Percentiles rank a stretch among this genome's conserved stretches.
phyloP scores from a whole-genome alignment of 2,329 filamentous ascomycete genomes.

The Cladophialophora exuberans region DNA sequence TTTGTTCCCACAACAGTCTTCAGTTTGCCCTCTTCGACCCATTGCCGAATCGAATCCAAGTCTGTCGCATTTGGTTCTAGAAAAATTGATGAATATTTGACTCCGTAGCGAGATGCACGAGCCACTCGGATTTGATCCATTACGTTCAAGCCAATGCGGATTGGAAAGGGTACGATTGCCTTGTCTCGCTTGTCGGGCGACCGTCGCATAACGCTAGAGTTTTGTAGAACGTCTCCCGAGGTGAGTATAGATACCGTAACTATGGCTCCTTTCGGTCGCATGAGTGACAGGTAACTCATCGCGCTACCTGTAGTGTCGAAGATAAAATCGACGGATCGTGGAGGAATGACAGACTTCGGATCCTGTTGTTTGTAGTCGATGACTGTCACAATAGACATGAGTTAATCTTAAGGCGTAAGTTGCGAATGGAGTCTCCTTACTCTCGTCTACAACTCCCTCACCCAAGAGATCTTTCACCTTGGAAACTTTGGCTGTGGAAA shows the following conservation, averaged over 20 bases:
- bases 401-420: not conserved
- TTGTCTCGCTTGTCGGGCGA: too few relatives aligned
- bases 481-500: slow-evolving; percentile 56
- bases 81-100: not conserved
- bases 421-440: not conserved
- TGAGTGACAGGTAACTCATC: slow-evolving; percentile 49
- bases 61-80: not conserved
- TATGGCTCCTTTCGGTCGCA: slow-evolving; percentile 37
- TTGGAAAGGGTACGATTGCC: not conserved
- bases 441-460: not conserved
- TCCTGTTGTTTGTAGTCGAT: slow-evolving; percentile 55
- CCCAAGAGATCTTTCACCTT: slow-evolving; percentile 44
- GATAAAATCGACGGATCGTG: slow-evolving; percentile 54
- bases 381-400: slow-evolving; percentile 34
- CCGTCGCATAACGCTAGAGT: not conserved
- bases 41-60: not conserved
- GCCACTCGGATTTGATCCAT: not conserved
- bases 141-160: not conserved
- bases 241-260: not conserved
- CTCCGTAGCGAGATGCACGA: not conserved
- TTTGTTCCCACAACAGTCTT: not conserved
- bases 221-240: not conserved
- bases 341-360: slow-evolving; percentile 43
- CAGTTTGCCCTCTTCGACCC: not conserved
- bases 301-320: slow-evolving; percentile 53